Conservation (phyloP, 1,139 yeast species). For the Hyphopichia wangnamkhiaoensis region DNA sequence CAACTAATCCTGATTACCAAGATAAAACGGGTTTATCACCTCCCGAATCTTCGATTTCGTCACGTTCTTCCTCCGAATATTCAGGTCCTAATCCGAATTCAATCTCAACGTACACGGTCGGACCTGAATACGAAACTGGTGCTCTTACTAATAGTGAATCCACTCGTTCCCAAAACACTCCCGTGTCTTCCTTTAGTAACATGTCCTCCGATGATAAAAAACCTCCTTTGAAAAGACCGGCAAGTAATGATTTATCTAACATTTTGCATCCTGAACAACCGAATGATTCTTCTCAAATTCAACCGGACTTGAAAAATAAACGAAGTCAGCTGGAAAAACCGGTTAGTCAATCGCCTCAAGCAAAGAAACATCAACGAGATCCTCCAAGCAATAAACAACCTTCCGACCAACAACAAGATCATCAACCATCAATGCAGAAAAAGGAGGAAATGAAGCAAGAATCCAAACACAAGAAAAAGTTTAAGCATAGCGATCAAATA, state of each 20-base stretch:
- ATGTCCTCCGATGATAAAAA: background rate
- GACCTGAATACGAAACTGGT: no score
- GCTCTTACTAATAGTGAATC: no score
- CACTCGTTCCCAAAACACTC: background rate
- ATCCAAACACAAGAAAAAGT: background rate
- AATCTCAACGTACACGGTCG: no score
- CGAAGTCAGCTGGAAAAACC: no score
- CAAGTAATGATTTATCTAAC: background rate
- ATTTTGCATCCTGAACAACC: background rate
- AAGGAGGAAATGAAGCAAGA: background rate
- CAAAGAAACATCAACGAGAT: background rate
- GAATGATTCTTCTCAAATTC: no score
- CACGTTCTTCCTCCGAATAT: constrained; percentile 2
- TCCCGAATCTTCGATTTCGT: constrained; percentile 5
- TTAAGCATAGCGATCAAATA: background rate
- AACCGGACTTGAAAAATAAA: no score
- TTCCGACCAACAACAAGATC: background rate
- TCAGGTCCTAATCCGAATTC: background rate
- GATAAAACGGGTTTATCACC: background rate
- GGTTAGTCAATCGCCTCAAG: background rate
- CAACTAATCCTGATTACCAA: no score
- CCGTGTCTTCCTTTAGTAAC: no score
- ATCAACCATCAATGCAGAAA: background rate
- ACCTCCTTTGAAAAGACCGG: background rate
- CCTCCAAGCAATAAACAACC: background rate